phyloP scores from a whole-genome alignment of 1,284 basidiomycete genomes.

The Heliocybe sulcata region DNA sequence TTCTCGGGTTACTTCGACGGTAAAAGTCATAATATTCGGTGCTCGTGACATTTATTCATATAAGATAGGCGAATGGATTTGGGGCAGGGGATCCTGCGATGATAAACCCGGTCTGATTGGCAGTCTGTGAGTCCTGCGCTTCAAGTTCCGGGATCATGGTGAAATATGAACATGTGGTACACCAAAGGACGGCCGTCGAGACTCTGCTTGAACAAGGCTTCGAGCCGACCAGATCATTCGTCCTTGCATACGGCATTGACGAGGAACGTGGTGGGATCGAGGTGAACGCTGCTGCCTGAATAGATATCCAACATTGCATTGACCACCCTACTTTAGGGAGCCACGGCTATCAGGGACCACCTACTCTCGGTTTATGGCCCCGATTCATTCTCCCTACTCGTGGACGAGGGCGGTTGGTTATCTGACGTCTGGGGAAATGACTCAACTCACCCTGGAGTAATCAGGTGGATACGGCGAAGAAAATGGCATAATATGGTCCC shows the following conservation, averaged over 20 bases:
- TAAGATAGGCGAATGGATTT: conserved; percentile 29
- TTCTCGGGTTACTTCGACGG: conserved; percentile 37
- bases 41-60: background rate
- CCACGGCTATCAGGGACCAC: background rate
- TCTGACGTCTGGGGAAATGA: too few species aligned
- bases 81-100: conserved; percentile 43
- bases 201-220: conserved; percentile 36
- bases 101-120: conserved; percentile 46
- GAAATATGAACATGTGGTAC: too few species aligned
- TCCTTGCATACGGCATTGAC: conserved; percentile 42
- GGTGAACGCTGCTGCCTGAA: background rate
- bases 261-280: background rate
- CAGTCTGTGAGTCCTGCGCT: conserved; percentile 21
- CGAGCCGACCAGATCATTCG: conserved; percentile 37
- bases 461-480: conserved; percentile 24
- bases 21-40: background rate
- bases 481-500: conserved; percentile 34
- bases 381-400: background rate
- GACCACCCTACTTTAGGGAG: background rate
- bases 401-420: conserved; percentile 1
- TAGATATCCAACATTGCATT: too few species aligned
- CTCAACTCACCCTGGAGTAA: background rate
- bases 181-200: conserved; percentile 31
- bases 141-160: too few species aligned
- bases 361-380: background rate